Evolutionary conservation across 1,284 basidiomycete species (phyloP), one percentile per base, ranked within the genome.

Genomic region (Trametes hirsuta): DNA sequence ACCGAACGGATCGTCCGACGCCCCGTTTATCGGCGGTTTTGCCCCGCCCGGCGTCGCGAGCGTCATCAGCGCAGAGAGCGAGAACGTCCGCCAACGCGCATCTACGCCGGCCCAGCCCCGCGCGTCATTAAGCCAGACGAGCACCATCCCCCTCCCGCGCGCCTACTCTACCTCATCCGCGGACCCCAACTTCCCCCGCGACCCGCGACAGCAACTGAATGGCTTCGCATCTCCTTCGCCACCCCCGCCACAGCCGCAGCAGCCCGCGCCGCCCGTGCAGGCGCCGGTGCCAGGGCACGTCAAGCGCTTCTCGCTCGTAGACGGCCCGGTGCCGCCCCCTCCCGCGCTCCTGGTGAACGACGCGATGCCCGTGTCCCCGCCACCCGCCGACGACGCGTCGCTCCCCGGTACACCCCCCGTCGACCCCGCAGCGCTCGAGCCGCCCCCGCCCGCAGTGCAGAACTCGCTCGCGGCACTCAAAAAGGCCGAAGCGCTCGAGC

Each of bases 381-480:
- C 66, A 76, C 64, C 57, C 14, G 55, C 66, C 10, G 68, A 70
- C 1, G 55, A 63, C 2, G 52, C 62, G 1, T 50, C 61, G 14
- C 52, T 64, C 12, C 69, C 67, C 3, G 65, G 55, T 6, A 64
- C 56, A 4, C 67, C 65, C 2, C 62, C 65, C 2, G 22, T 36
- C 4, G 60, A 66, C 15, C 53, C 18, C 18, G 52, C 54, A 0
- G 48, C 64, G 1, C 47, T 66, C 1, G 65, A 67, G 14, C 62
- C 58, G 45, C 61, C 53, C 71, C 66, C 56, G 3, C 88, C 91
- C 25, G 90, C 86, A 5, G 87, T 93, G 34, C 88, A 91, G 44
- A 90, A 85, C 55, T 95, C 94, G 8, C 82, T 98, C 14, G 93
- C 93, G 10, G 94, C 94, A 1, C 82, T 99, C 44, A 92, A 96